Base-by-base conservation (phyloP, 352 stramenopile species). In the Hyaloperonospora brassicae region DNA sequence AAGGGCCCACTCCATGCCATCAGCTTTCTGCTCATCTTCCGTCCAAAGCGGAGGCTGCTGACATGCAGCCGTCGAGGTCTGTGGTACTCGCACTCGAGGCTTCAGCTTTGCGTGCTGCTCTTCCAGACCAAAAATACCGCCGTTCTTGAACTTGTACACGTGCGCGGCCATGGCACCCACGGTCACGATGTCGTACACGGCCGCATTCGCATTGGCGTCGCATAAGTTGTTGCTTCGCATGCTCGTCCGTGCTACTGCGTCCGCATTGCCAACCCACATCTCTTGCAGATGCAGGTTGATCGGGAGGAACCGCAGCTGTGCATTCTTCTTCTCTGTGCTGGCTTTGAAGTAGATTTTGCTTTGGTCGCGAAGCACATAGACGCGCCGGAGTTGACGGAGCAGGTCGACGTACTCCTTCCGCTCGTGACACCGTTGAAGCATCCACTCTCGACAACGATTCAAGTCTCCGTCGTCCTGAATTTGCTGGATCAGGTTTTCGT, bases 131-230 rank as follows among this genome's bases (percentile, higher is more conserved):
- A 89, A 73, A 43, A 93, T 81, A 11, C 84, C 84, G 12, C 84
- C 84, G 54, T 84, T 88, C 64, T 92, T 92, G 53, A 94, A 94
- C 54, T 94, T 92, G 66, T 93, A 91, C 41, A 93, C 64, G 56
- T 92, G 82, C 1, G 84, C 81, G 12, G 84, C 84, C 80, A 94
- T 91, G 14, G 84, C 84, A 3, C 84, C 84, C 8, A 94, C 84
- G 0, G 84, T 94, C 48, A 92, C 82, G 43, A 88, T 91, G 39
- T 91, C 82, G 52, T 94, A 94, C 30, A 90, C 79, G 2, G 60
- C 51, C 0, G 72, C 67, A 25, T 23, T 43, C 2, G 59, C 55
- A 25, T 66, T 74, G 5, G 50, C 59, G 36, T 70, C 68, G 24
- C 59, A 64, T n/a, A 58, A 62, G 8, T 45, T 59, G 21, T 42